Base-by-base conservation (phyloP, 345 rosid species). In the Eucalyptus polyanthemos region DNA sequence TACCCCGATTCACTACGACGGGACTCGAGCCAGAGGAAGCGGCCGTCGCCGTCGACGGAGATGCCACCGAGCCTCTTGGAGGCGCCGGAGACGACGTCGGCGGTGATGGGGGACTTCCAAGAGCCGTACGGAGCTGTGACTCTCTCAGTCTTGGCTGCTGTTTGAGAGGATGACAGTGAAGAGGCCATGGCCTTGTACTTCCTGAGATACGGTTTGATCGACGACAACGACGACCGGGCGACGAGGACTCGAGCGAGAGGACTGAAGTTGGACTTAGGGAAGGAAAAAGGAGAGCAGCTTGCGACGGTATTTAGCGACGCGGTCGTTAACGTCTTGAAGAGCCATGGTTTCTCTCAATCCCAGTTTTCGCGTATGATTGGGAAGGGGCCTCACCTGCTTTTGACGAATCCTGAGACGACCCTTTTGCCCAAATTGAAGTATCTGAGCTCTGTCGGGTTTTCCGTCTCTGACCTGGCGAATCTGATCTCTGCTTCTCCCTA, bases 51-150 rank as follows among this genome's bases (percentile, higher is more conserved):
- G 88, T 97, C 97, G 37, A 96, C 93, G 65, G 97, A 91, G 50
- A 97, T 91, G 56, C 98, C 99, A 4, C 93, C 96, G n/a, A 97
- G 97, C 54, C 95, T 91, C 88, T 97, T 97, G 89, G 96, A 96
- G 86, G 97, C 89, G 19, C 99, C 98, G 51, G 99, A 95, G 90
- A 97, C 96, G 51, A 94, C 91, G 89, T 97, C 97, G 86, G 99
- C 97, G 31, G 99, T 94, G 92, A 97, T 94, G 14, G 98, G 99
- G 27, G 99, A 97, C 89, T 94, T 95, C 99, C 99, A 97, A 40
- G 99, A 95, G 88, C 99, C 99, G 37, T 94, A 97, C 15, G 98
- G 98, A 86, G 98, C 95, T 4, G 94, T 93, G 86, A 91, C 76
- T 90, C 90, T 92, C 81, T 92, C 92, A 50, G 53, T 87, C 40